Conservation (phyloP, 2,329 filamentous ascomycete species). For the Colletotrichum liaoningense region DNA sequence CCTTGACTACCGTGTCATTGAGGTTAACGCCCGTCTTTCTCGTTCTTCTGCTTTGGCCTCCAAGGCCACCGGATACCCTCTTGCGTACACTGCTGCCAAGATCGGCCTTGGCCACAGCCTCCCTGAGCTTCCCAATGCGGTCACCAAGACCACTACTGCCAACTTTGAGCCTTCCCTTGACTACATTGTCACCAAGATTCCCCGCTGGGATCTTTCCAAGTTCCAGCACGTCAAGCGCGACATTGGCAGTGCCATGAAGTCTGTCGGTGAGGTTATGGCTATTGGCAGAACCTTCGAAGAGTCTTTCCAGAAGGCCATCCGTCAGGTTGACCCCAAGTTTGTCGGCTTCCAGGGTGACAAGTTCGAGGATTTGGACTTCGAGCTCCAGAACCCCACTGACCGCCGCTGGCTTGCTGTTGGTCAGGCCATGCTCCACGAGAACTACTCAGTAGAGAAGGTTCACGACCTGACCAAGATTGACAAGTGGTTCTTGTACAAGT, state of each 20-base stretch:
- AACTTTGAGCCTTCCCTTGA: constrained; percentile 98
- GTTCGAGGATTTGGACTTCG: constrained; percentile 92
- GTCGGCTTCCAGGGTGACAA: constrained; percentile 95
- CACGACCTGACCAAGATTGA: constrained; percentile 98
- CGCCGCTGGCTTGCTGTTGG: constrained; percentile 97
- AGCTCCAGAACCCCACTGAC: constrained; percentile 92
- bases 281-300: constrained; percentile 99
- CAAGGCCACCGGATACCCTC: constrained; percentile 96
- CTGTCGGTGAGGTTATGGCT: constrained; percentile 98
- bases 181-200: constrained; percentile 99
- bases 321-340: constrained; percentile 93
- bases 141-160: constrained; percentile 97
- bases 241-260: constrained; percentile 99
- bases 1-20: constrained; percentile 97
- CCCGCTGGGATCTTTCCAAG: constrained; percentile 97
- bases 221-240: constrained; percentile 99
- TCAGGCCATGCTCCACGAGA: constrained; percentile 97
- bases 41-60: constrained; percentile 96
- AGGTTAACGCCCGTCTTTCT: constrained; percentile 98
- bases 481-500: constrained; percentile 99
- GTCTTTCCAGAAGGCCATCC: constrained; percentile 98
- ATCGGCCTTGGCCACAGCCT: constrained; percentile 96
- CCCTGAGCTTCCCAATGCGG: constrained; percentile 95
- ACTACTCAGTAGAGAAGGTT: constrained; percentile 90
- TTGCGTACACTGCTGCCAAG: constrained; percentile 98